Evolutionary conservation across 75 land plant genomes (phyloP).

Genomic region (Pinus albicaulis): DNA sequence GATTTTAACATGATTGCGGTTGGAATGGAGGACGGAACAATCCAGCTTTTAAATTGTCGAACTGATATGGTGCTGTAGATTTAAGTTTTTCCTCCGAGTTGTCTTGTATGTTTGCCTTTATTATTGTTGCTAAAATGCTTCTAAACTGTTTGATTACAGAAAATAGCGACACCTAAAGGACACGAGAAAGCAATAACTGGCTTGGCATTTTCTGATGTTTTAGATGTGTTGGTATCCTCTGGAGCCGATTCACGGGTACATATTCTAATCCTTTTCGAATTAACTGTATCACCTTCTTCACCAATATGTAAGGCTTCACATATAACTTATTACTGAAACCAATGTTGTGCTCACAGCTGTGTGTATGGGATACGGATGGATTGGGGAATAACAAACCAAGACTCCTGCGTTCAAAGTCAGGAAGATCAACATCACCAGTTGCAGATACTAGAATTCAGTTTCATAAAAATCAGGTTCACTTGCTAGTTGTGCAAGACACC

Average conservation of each 20-base stretch:
- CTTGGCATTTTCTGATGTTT: slow-evolving; percentile 53
- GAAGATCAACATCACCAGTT: slow-evolving; percentile 23
- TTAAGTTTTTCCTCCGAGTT: background rate
- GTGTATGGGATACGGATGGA: slow-evolving; percentile 60
- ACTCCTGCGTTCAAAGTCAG: slow-evolving; percentile 42
- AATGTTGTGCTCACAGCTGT: slow-evolving; percentile 42
- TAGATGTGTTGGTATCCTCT: slow-evolving; percentile 65
- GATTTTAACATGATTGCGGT: slow-evolving; percentile 22
- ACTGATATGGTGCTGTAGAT: background rate
- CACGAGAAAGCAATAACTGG: slow-evolving; percentile 67
- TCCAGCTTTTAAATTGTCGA: slow-evolving; percentile 14
- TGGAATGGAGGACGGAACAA: slow-evolving; percentile 23
- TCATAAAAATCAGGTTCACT: slow-evolving; percentile 48
- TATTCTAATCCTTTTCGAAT: background rate
- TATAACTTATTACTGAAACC: background rate
- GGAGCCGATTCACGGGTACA: slow-evolving; percentile 76
- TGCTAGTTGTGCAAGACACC: slow-evolving; percentile 46
- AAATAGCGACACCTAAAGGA: slow-evolving; percentile 35
- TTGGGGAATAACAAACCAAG: slow-evolving; percentile 71
- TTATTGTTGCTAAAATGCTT: background rate
- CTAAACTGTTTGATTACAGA: background rate
- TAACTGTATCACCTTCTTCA: background rate
- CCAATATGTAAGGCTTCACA: background rate
- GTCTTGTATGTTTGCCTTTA: too few relatives aligned
- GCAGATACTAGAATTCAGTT: slow-evolving; percentile 60